Base-by-base conservation (phyloP, 805 yeast genomes). In the Myxozyma neglecta region DNA sequence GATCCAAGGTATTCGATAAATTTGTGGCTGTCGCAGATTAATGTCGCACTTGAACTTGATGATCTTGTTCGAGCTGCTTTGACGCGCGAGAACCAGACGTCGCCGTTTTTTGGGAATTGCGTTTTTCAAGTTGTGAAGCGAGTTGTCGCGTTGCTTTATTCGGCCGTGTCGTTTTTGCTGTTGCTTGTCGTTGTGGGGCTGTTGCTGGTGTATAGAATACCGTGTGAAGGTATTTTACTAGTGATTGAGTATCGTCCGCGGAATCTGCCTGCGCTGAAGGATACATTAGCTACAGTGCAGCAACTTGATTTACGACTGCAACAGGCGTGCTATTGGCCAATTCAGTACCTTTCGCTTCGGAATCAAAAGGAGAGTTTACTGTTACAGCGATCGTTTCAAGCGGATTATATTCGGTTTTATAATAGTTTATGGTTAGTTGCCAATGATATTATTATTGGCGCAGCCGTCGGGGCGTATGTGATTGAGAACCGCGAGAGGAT, bases 381-480 rank as follows among this genome's bases (percentile, higher is more conserved):
- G 74, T 46, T 76, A 68, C 69, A 72, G 69, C 67, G 75, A 1
- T 71, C 68, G n/a, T 69, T 73, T 55, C 86, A 78, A 76, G 76
- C 72, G 64, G 82, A 71, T 73, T 81, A 70, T 76, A 82, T 70
- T 78, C 86, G 70, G 83, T 83, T 93, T 63, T 90, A 90, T 77
- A 96, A 96, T 70, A 86, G 92, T 0, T 64, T 92, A 1, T 94
- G 98, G 98, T 77, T 94, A 16, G 86, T 90, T 0, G 73, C 85
- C 4, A 93, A 94, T 72, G 99, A 94, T 72, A 72, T 89, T 6
- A 79, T 92, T 0, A 72, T 92, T 40, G 99, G 99, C 0, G 70
- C 83, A 8, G 78, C 87, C 0, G 64, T 89, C 0, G 81, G 86
- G 0, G 77, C 84, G 10, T 66, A 82, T 0, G 60, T 87, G 3